Conservation (phyloP, 2,329 filamentous ascomycete genomes). For the Drechslerella coelobrocha region DNA sequence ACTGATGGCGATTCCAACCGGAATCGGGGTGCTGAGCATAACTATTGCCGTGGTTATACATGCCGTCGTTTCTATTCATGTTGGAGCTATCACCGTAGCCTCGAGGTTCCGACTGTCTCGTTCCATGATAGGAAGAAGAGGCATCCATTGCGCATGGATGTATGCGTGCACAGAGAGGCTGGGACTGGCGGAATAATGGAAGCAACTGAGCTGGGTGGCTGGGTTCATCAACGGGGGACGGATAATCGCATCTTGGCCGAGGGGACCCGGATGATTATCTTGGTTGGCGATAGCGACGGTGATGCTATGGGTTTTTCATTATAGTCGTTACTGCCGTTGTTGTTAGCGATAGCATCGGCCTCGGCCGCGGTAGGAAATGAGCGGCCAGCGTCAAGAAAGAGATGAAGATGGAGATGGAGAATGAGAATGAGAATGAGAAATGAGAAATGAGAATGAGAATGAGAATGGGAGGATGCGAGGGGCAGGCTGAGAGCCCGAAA, state of each 20-base stretch:
- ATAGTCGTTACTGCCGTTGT: background rate
- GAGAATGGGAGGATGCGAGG: background rate
- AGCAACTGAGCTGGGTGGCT: background rate
- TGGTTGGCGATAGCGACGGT: background rate
- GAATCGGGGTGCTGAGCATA: background rate
- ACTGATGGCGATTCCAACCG: background rate
- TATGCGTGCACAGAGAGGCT: slow-evolving; percentile 14
- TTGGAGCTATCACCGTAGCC: slow-evolving; percentile 1
- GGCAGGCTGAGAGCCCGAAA: background rate
- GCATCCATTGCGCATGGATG: slow-evolving; percentile 16
- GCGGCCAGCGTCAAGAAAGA: too few relatives aligned
- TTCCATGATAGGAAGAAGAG: slow-evolving; percentile 1
- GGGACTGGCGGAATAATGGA: background rate
- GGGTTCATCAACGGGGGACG: background rate
- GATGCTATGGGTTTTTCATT: background rate
- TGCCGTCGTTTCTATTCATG: slow-evolving; percentile 20
- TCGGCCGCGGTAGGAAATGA: background rate
- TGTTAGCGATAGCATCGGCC: background rate
- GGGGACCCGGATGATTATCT: background rate
- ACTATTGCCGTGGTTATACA: background rate
- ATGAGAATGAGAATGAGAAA: background rate
- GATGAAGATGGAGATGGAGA: background rate
- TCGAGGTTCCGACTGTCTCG: background rate
- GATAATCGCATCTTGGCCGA: background rate
- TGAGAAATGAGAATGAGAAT: too few relatives aligned